Base-by-base conservation (phyloP, 306 rosid species). In the Sicyos edulis region DNA sequence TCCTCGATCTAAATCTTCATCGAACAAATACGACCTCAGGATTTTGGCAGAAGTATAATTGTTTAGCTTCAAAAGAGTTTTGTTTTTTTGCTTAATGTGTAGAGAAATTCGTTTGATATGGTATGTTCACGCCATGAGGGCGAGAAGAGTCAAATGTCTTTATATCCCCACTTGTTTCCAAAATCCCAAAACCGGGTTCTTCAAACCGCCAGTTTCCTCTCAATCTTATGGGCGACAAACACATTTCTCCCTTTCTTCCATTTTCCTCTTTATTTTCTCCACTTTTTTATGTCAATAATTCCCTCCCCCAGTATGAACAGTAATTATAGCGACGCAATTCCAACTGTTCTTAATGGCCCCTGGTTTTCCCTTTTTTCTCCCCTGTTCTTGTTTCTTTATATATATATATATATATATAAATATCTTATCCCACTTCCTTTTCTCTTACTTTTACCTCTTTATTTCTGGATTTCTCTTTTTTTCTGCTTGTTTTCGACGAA, bases 181-280 rank as follows among this genome's bases (percentile, higher is more conserved):
- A 55, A 72, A 32, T 54, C 67, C 77, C 76, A 84, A 88, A 85
- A 88, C 91, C 86, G 81, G 92, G 88, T 83, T 90, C 40, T 74
- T 24, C 19, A 32, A 64, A 84, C 91, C 86, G 67, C 96, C 84
- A 77, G 96, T 88, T 91, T 91, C 87, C 8, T 49, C 71, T 60
- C 60, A 85, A 84, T 80, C 82, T 89, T 79, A 83, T 87, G 87
- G 84, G 69, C 79, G 79, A 59, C 69, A 32, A 32, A 32, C 37
- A 32, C 37, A 32, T 32, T 32, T 32, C 37, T 32, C 37, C 37
- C 37, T 32, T 32, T 32, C 37, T 32, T 32, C 37, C 37, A 32
- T 32, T 32, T 32, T 32, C 37, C 37, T 32, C 37, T 32, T 32
- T 32, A 32, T 32, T 32, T 32, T 32, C 37, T 32, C 37, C 37